These are phyloP conservation scores for Podaxis sp. DNA, from an alignment of 768 basidiomycete species.

Conservation along the genomic window DNA sequence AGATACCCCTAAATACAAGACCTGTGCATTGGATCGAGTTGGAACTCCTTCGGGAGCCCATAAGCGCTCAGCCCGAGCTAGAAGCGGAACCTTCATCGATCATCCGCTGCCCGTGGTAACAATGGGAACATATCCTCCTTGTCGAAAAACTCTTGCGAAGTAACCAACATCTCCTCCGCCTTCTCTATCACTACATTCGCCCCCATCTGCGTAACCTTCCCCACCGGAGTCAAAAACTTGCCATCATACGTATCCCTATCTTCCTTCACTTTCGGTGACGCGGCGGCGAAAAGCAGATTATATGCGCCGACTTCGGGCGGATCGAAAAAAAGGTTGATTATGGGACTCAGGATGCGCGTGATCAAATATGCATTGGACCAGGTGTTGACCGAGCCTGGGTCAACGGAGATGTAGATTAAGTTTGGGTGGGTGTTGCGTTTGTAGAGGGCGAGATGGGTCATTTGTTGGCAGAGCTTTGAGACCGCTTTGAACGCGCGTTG, in stretches of 20 bases:
- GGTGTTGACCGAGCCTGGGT: constrained; percentile 42
- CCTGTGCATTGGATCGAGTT: background rate
- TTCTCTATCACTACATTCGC: constrained; percentile 32
- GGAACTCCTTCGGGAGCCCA: background rate
- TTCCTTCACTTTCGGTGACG: constrained; percentile 31
- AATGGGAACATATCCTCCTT: constrained; percentile 27
- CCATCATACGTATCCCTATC: constrained; percentile 34
- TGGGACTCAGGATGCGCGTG: constrained; percentile 17
- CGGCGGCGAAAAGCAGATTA: constrained; percentile 37
- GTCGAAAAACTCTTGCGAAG: constrained; percentile 31
- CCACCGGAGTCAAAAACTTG: constrained; percentile 35
- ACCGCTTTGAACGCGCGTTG: background rate
- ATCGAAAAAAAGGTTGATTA: constrained; percentile 22
- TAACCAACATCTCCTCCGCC: constrained; percentile 23
- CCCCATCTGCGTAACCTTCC: constrained; percentile 27
- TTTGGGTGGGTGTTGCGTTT: constrained; percentile 19
- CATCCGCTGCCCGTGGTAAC: background rate
- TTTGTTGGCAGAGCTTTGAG: constrained; percentile 8
- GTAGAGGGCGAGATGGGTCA: constrained; percentile 4
- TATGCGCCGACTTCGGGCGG: constrained; percentile 33
- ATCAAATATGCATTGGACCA: constrained; percentile 17
- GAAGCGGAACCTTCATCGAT: background rate
- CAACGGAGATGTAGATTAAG: constrained; percentile 32
- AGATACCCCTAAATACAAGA: background rate
- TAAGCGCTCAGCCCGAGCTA: background rate